Base-by-base conservation (phyloP, 805 yeast genomes). In the Candida maesae region DNA sequence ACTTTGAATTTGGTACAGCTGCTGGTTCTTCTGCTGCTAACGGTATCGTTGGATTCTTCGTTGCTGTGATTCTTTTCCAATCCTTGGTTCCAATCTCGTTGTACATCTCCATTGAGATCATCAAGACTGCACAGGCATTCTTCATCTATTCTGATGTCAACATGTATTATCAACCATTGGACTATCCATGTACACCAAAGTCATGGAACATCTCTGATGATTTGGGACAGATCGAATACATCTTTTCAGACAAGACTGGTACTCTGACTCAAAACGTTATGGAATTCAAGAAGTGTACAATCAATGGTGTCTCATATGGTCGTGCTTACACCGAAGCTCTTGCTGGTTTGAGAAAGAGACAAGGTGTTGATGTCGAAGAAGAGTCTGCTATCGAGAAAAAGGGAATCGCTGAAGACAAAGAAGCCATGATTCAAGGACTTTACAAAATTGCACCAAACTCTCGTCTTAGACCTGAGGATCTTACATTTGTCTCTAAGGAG, bases 201-300 rank as follows among this genome's bases (percentile, higher is more conserved):
- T 73, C 90, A 0, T 85, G 95, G 95, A 81, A 78, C 56, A 84
- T 85, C 33, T 81, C 90, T 3, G 95, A 85, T 67, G 95, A 85
- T 62, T 66, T 85, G 52, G 95, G 95, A 24, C 95, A 85, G 60
- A 81, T 85, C 49, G 95, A 85, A 58, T 85, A 85, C 57, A 78
- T 85, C 36, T 85, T 85, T 60, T 80, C 88, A 63, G 95, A 84
- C 64, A 84, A 84, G 58, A 84, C 95, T 1, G 95, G 95, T 46
- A 84, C 95, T 1, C 64, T 84, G 53, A 84, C 95, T 1, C 93
- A 84, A 58, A 84, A 84, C 56, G 77, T 84, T 20, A 85, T 85
- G 95, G 93, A 85, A 57, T 84, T 82, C 61, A 85, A 84, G 51
- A 85, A 84, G 58, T 79, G 88, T 60, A 78, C 93, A 3, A 79